Evolutionary conservation across 2,329 filamentous ascomycete genomes (phyloP), one percentile per base, ranked within the genome.

Genomic region (Clarireedia homoeocarpa): DNA sequence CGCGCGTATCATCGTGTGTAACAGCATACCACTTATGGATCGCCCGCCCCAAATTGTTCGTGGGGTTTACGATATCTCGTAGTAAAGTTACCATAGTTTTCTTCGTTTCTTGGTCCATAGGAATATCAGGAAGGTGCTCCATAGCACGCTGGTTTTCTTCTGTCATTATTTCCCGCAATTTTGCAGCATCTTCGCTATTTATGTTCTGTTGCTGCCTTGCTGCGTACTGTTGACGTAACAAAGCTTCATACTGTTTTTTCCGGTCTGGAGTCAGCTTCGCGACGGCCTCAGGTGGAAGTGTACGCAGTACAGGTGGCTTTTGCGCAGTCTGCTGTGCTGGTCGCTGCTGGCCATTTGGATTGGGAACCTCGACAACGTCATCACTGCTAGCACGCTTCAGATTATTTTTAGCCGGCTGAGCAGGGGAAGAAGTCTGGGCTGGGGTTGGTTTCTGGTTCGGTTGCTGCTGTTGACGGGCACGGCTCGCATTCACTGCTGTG

Each of bases 381-480:
- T 79, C 76, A 54, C 69, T 70, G 47, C 60, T 71, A 3, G 72
- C 64, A 58, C 77, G 69, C 63, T 75, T 76, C 24, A 73, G 56
- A 24, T 55, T 53, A 36, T 63, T 72, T 59, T 77, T 77, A 57
- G 61, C 23, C 5, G 65, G 59, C 42, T 66, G 66, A 17, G 65
- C 61, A 51, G 69, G 66, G 12, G 69, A 69, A 3, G 67, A 64
- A 44, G 59, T 66, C 48, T 63, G 66, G 51, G 61, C 56, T 12
- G 53, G 39, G 45, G 55, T 58, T 30, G 59, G 54, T 47, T 58
- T 54, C 48, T 59, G 58, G 6, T 62, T 38, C 47, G 62, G 55
- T 26, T 61, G 55, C 6, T n/a, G 40, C 12, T 44, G 40, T 36
- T 47, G 53, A 46, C 59, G 63, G 51, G 60, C 49, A 53, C 61